Conservation (phyloP, 768 basidiomycete species). For the Termitomyces sp. region DNA sequence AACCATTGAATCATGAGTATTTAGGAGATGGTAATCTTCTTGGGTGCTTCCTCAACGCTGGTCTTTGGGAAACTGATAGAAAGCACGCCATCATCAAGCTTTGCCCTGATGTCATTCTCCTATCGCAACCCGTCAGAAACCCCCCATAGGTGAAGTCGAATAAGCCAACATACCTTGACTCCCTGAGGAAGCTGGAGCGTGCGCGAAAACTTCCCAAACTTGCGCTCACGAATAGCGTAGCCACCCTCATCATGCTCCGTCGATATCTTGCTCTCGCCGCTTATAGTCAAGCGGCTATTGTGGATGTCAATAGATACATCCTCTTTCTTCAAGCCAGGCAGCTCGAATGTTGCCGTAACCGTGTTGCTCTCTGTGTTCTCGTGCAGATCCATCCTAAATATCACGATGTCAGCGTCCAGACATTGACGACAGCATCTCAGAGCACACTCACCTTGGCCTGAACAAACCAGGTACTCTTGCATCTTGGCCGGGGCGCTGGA, state of each 20-base stretch:
- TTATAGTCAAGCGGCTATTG: constrained; percentile 40
- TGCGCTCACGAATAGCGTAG: constrained; percentile 39
- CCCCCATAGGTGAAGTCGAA: not conserved
- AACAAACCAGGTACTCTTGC: constrained; percentile 4
- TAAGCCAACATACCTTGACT: constrained; percentile 28
- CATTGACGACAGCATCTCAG: too few relatives aligned
- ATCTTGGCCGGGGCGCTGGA: constrained; percentile 6
- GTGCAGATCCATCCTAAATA: constrained; percentile 39
- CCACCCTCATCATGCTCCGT: constrained; percentile 26
- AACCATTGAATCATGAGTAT: not conserved
- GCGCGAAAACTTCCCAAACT: constrained; percentile 41
- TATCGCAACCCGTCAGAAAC: constrained; percentile 7
- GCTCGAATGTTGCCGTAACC: constrained; percentile 48
- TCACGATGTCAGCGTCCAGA: too few relatives aligned
- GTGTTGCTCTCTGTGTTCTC: constrained; percentile 33
- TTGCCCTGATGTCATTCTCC: constrained; percentile 39
- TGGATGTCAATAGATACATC: constrained; percentile 41
- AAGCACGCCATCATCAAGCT: constrained; percentile 41
- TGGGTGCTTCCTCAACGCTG: constrained; percentile 32
- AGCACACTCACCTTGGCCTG: constrained; percentile 14
- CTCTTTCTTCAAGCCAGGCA: constrained; percentile 47
- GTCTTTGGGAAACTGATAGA: constrained; percentile 42
- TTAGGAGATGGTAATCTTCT: constrained; percentile 32
- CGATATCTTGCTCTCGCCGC: constrained; percentile 33
- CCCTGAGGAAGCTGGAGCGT: constrained; percentile 42